phyloP scores from a whole-genome alignment of 78 protist genomes.

The Dictyostelium purpureum region DNA sequence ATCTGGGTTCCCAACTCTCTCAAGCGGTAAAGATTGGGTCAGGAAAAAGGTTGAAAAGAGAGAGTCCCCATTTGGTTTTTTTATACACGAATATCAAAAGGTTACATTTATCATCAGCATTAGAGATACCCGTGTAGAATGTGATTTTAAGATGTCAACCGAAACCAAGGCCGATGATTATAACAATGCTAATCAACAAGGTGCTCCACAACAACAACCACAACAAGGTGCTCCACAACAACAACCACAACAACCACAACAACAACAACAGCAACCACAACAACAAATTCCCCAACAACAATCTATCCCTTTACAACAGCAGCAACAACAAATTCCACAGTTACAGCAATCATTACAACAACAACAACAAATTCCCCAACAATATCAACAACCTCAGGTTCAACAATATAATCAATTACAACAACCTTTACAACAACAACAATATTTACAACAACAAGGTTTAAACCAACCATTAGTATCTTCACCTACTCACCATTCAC shows the following conservation, averaged over 20 bases:
- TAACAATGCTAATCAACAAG: neutral
- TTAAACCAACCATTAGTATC: neutral
- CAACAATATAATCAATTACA: slow-evolving; percentile 7
- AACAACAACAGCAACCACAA: neutral
- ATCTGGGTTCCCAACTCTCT: slow-evolving; percentile 74
- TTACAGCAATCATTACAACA: neutral
- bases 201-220: neutral
- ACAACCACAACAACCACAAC: slow-evolving; percentile 11
- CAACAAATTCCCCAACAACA: slow-evolving; percentile 12
- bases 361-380: neutral
- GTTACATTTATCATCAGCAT: slow-evolving; percentile 61
- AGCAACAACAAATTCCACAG: slow-evolving; percentile 5
- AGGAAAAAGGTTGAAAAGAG: slow-evolving; percentile 41
- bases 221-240: neutral
- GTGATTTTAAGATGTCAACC: slow-evolving; percentile 65
- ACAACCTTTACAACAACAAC: slow-evolving; percentile 11
- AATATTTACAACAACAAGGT: slow-evolving; percentile 25
- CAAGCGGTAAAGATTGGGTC: slow-evolving; percentile 66
- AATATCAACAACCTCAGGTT: slow-evolving; percentile 18
- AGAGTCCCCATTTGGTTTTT: neutral
- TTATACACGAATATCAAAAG: slow-evolving; percentile 62
- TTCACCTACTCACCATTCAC: neutral
- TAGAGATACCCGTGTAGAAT: slow-evolving; percentile 70
- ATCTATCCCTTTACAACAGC: neutral
- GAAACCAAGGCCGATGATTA: neutral